These are phyloP conservation scores for Oryza coarctata DNA, from an alignment of 176 grass and related monocot species.

Conservation along the genomic window DNA sequence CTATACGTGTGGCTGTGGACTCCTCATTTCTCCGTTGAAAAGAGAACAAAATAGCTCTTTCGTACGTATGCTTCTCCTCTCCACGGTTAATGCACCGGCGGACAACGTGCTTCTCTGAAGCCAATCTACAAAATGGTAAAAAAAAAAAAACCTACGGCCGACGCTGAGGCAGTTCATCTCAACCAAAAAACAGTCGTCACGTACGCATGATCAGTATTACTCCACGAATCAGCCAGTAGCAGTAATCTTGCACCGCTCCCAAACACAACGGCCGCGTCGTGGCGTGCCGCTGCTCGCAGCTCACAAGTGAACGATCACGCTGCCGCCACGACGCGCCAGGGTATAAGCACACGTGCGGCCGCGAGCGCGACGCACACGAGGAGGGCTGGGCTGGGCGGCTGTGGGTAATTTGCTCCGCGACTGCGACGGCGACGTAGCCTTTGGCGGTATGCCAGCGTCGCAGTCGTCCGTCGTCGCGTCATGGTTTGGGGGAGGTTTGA, in stretches of 20 bases:
- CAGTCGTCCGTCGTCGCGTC: not conserved
- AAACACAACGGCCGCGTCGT: not conserved
- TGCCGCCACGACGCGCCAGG: not conserved
- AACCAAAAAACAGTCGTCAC: not conserved
- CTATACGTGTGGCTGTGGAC: too few species aligned
- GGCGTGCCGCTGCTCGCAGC: not conserved
- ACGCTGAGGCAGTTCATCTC: not conserved
- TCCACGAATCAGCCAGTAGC: too few species aligned
- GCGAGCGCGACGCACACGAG: conserved; percentile 2
- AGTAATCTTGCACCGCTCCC: too few species aligned
- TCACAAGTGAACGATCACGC: not conserved
- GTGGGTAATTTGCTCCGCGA: not conserved
- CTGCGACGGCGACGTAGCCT: not conserved
- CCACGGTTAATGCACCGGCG: not conserved
- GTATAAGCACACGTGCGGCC: not conserved
- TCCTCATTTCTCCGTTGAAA: not conserved
- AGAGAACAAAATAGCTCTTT: not conserved
- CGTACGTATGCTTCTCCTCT: not conserved
- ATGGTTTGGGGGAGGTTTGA: not conserved
- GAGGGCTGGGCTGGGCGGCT: not conserved
- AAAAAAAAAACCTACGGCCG: not conserved
- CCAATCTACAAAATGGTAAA: not conserved
- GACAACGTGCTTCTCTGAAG: not conserved
- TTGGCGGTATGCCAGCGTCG: not conserved
- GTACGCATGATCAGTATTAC: too few species aligned